These are phyloP conservation scores for Chlorella sp. DNA, from an alignment of 139 green algal genomes.

Conservation along the genomic window DNA sequence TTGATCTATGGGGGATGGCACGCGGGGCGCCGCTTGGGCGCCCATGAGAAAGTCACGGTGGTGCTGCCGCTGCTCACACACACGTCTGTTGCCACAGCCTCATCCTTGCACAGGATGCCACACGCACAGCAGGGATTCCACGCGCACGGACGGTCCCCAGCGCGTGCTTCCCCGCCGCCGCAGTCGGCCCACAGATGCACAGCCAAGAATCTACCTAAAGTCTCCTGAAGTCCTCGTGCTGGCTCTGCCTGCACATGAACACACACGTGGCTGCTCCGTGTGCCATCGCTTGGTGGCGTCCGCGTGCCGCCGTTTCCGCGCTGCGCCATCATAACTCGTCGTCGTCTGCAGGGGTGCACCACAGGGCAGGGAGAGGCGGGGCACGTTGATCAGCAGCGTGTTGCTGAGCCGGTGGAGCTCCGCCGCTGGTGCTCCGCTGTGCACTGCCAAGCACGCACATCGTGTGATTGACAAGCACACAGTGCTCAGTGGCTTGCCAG, in stretches of 20 bases:
- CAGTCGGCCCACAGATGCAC: too few relatives aligned
- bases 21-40: background rate
- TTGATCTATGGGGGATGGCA: background rate
- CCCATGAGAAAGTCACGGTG: background rate
- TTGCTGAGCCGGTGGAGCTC: background rate
- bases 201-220: background rate
- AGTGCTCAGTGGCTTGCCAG: background rate
- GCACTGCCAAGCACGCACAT: background rate
- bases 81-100: background rate
- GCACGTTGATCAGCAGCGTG: background rate
- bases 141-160: too few relatives aligned
- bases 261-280: too few relatives aligned
- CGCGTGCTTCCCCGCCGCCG: too few relatives aligned
- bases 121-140: background rate
- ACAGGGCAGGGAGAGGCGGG: too few relatives aligned
- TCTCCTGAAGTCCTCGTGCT: background rate
- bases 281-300: too few relatives aligned
- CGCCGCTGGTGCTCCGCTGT: background rate
- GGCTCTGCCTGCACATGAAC: background rate
- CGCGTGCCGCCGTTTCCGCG: background rate
- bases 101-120: background rate
- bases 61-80: background rate
- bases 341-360: background rate
- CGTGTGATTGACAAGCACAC: background rate
- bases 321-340: background rate